Evolutionary conservation across 805 yeast genomes (phyloP).

Genomic region (Ogataea nakhonphanomensis): DNA sequence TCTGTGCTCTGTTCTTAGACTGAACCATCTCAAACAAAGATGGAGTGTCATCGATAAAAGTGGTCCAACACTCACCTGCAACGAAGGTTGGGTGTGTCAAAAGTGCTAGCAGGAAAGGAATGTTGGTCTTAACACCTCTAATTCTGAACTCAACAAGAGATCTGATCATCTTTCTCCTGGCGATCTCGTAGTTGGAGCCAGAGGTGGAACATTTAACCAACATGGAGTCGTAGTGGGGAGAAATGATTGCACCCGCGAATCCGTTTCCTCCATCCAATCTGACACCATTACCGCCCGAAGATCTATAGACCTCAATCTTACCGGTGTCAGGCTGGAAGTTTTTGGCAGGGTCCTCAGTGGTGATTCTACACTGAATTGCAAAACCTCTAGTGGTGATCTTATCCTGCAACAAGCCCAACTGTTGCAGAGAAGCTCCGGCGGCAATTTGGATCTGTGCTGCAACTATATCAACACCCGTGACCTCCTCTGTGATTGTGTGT

Average conservation of each 20-base stretch:
- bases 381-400: slow-evolving; percentile 94
- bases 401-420: slow-evolving; percentile 90
- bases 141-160: slow-evolving; percentile 96
- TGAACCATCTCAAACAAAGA: slow-evolving; percentile 89
- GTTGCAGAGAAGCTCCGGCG: slow-evolving; percentile 92
- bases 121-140: slow-evolving; percentile 98
- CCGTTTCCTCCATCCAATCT: slow-evolving; percentile 99
- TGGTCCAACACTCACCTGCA: slow-evolving; percentile 91
- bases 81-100: slow-evolving; percentile 88
- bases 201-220: slow-evolving; percentile 95
- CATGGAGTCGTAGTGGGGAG: slow-evolving; percentile 98
- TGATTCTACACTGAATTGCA: slow-evolving; percentile 98
- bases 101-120: slow-evolving; percentile 89
- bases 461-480: slow-evolving; percentile 95
- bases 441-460: slow-evolving; percentile 99
- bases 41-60: slow-evolving; percentile 98
- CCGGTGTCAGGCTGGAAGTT: slow-evolving; percentile 99
- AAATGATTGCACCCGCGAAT: slow-evolving; percentile 92
- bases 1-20: slow-evolving; percentile 96
- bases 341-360: slow-evolving; percentile 96
- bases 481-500: slow-evolving; percentile 98
- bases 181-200: slow-evolving; percentile 96
- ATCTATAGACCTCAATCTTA: slow-evolving; percentile 94
- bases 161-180: slow-evolving; percentile 96
- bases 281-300: slow-evolving; percentile 99